Evolutionary conservation across 2,329 filamentous ascomycete genomes (phyloP), one percentile per base, ranked within the genome.

Genomic region (Myriosclerotinia scirpicola): DNA sequence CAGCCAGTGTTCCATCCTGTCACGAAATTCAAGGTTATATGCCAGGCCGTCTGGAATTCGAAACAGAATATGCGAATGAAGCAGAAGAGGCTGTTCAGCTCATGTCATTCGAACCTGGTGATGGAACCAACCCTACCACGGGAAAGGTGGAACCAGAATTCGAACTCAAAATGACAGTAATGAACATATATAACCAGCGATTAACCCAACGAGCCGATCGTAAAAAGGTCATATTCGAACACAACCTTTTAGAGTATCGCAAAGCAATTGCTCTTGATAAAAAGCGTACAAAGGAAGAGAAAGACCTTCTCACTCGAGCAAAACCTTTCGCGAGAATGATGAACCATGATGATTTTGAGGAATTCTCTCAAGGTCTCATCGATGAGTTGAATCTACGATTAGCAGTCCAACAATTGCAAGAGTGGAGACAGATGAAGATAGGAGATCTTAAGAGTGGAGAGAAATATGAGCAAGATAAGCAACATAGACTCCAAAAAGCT

Each of bases 21-120:
- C 95, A 99, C 81, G 95, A 99, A 79, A 95, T 99, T 48, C 93
- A 97, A 78, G 95, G 95, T 3, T 99, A 96, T 77, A 99, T 99
- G 95, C 95, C 95, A 3, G 95, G 95, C 54, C 92, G 95, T 52
- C 80, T 99, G 71, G 95, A 99, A 75, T 99, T 99, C 71, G 95
- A 99, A 82, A 97, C 92, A 0, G 95, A 99, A 75, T 95, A 97
- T 76, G 91, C 94, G 75, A 99, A 99, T 75, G 95, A 99, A 75
- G 95, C 95, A 0, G 95, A 99, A 80, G 96, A 98, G 79, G 94
- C 94, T 0, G 95, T 99, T 2, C 95, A 99, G 77, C 89, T 96
- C 70, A 98, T 99, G 93, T 91, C 96, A 70, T 99, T 99, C 75
- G 94, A 98, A 67, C 94, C 95, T 0, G 95, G 95, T 36, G 94